Base-by-base conservation (phyloP, 2,329 filamentous ascomycete species). In the Colletotrichum endophyticum region DNA sequence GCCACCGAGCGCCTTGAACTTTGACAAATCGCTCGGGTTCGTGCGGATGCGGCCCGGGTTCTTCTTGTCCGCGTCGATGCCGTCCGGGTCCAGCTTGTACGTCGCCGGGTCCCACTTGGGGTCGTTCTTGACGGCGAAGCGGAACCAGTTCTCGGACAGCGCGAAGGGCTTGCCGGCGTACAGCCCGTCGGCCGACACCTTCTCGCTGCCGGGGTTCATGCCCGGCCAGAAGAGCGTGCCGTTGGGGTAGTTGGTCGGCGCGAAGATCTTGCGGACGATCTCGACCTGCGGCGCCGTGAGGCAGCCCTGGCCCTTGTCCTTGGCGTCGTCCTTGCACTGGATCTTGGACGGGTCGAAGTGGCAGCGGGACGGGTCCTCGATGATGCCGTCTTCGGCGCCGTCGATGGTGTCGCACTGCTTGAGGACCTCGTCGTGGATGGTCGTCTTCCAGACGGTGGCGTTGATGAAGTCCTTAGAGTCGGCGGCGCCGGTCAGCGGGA, bases 371-470 rank as follows among this genome's bases (percentile, higher is more conserved):
- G 89, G 86, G 32, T 85, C 84, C 69, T 84, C 85, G 57, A 91
- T 84, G 70, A 91, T 88, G 30, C 82, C 83, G 77, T 91, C 89
- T 5, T 83, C 80, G 3, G 89, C 80, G 9, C 89, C 88, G 78
- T 90, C 89, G 53, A 86, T 84, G 8, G 78, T 78, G 78, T 91
- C 89, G 78, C 90, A 91, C 62, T 88, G 85, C 25, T 79, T 78
- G 56, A 89, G 75, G 7, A 88, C 86, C 59, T 88, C 87, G 22
- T 87, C 62, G 1, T 80, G 75, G 25, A 78, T 72, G 6, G 66
- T 69, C 5, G 44, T 76, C 59, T 70, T 76, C 73, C 73, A 76
- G 11, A 56, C 25, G 6, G 27, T n/a, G 2, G 73, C 64, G 13
- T 39, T 75, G 32, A 84, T 79, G 72, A 82, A 85, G 30, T 76